Evolutionary conservation across 225 moss, liverwort and hornwort genomes (phyloP), one percentile per base, ranked within the genome.

Genomic region (Ulota crispa): DNA sequence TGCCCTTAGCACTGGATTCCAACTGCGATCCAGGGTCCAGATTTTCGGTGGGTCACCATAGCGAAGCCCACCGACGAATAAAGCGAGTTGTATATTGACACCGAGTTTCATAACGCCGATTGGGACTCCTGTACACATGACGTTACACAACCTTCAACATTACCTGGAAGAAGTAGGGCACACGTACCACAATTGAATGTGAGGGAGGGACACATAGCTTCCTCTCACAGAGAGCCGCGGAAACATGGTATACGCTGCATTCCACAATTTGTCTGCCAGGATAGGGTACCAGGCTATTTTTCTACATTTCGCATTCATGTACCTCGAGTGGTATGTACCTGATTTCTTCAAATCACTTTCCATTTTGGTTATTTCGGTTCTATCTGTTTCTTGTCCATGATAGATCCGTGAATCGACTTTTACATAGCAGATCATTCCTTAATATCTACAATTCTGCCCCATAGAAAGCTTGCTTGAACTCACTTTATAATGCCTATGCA

Each of bases 211-310:
- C 66, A 80, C 85, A 26, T 88, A 88, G 90, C 88, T 88, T 47
- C 90, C 90, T 23, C 88, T 88, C 9, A 90, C 90, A 5, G 88
- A 90, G 69, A 89, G 74, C 63, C 84, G 89, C 19, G 93, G 94
- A 23, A 96, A 96, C 81, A 79, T 79, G 75, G 69, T 83, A 64
- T 92, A 89, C 70, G 91, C 94, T 15, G 86, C 90, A 3, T 93
- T 96, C 65, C 90, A 96, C 79, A 96, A 92, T 76, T 56, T 96
- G 24, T 92, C 92, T 80, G 93, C 96, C 61, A 92, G 85, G 84
- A 89, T 93, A 65, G 93, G 94, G 23, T 92, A 92, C 77, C 92
- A 93, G 83, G 92, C 91, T 72, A 87, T 94, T 47, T 83, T 94
- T 78, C 88, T 93, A 75, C 96, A 93, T 1, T 88, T 92, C 66